Conservation (phyloP, 345 rosid species). For the Eucalyptus sp. region DNA sequence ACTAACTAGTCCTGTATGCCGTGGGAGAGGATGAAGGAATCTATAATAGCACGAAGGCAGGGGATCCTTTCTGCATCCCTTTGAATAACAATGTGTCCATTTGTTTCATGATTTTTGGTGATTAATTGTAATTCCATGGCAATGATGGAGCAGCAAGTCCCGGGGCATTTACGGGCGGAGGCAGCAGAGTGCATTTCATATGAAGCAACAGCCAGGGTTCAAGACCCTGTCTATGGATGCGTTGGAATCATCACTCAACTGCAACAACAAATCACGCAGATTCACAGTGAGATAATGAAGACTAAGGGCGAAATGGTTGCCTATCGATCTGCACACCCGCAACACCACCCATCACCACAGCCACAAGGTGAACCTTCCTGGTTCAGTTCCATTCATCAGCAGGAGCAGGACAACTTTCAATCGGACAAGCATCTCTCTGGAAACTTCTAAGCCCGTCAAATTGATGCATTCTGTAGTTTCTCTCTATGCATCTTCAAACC, state of each 20-base stretch:
- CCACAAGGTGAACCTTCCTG: neutral
- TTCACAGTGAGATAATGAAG: neutral
- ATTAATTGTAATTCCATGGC: neutral
- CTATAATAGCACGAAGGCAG: neutral
- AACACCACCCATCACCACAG: neutral
- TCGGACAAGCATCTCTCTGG: neutral
- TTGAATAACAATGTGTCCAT: neutral
- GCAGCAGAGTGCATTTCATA: slow-evolving; percentile 9
- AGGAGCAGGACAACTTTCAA: neutral
- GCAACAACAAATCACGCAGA: slow-evolving; percentile 4
- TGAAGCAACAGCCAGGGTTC: slow-evolving; percentile 2
- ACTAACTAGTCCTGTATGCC: neutral
- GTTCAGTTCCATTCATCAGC: neutral
- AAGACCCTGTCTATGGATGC: slow-evolving; percentile 10
- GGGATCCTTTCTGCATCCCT: neutral
- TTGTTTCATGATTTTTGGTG: neutral
- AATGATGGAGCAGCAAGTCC: slow-evolving; percentile 4
- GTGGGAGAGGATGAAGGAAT: neutral
- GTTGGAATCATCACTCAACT: slow-evolving; percentile 1
- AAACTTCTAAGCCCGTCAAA: neutral
- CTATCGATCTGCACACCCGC: neutral
- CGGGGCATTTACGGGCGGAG: neutral
- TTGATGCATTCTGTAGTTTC: neutral
- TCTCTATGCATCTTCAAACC: neutral
- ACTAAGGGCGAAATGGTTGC: neutral